Evolutionary conservation across 352 stramenopile genomes (phyloP).

Genomic region (Aphanomyces invadans): DNA sequence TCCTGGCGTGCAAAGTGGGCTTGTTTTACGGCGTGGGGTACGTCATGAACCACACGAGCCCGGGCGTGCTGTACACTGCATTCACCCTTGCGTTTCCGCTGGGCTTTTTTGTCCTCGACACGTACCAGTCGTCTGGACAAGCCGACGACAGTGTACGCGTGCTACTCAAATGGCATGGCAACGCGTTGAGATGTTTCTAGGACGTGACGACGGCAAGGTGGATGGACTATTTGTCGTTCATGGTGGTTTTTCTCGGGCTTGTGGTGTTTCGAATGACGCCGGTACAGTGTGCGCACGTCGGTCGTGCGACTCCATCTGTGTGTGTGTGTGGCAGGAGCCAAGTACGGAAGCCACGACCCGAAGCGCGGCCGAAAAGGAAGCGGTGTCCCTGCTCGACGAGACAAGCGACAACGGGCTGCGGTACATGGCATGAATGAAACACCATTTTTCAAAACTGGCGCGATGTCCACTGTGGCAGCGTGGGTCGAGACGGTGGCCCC

Average conservation of each 20-base stretch:
- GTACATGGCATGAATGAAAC: conserved; percentile 17
- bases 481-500: too few relatives aligned
- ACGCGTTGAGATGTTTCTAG: conserved; percentile 4
- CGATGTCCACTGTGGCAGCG: too few relatives aligned
- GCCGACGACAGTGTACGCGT: conserved; percentile 37
- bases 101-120: conserved; percentile 62
- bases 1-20: conserved; percentile 67
- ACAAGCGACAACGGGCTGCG: not conserved
- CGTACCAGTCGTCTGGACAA: conserved; percentile 50
- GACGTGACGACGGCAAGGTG: not conserved
- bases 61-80: conserved; percentile 70
- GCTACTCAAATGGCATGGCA: not conserved
- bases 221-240: conserved; percentile 16
- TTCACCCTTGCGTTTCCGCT: conserved; percentile 60
- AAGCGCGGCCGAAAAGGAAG: conserved; percentile 79
- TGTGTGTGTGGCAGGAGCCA: conserved; percentile 75
- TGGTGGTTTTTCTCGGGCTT: conserved; percentile 8
- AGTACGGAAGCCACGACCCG: conserved; percentile 73
- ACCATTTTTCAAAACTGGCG: not conserved
- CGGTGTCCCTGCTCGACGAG: conserved; percentile 58
- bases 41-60: conserved; percentile 65
- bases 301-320: conserved; percentile 10
- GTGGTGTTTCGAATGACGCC: conserved; percentile 9
- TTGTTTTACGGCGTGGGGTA: conserved; percentile 69
- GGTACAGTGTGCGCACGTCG: conserved; percentile 25